phyloP scores from a whole-genome alignment of 2,329 filamentous ascomycete species.

The Penicillium occitanis region DNA sequence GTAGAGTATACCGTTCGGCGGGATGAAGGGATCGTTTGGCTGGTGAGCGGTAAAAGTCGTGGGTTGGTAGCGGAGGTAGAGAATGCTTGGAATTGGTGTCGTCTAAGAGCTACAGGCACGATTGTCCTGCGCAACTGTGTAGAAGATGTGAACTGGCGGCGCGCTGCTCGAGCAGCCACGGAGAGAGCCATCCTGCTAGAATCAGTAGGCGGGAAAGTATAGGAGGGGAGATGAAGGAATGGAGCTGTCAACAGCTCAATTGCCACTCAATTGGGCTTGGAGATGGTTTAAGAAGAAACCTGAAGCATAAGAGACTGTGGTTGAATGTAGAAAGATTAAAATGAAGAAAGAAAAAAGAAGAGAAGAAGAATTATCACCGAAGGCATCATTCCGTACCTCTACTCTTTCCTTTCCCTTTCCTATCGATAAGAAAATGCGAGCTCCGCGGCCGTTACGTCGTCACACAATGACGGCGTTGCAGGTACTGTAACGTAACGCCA shows the following conservation, averaged over 20 bases:
- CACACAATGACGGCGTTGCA: not conserved
- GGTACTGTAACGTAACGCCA: slow-evolving; percentile 11
- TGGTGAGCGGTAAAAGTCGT: slow-evolving; percentile 30
- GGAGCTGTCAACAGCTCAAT: slow-evolving; percentile 13
- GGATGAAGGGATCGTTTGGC: slow-evolving; percentile 26
- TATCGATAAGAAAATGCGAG: slow-evolving; percentile 16
- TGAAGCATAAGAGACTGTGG: slow-evolving; percentile 2
- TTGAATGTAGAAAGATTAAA: not conserved
- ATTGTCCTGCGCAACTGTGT: slow-evolving; percentile 10
- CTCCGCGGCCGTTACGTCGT: slow-evolving; percentile 12
- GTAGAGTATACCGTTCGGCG: slow-evolving; percentile 71
- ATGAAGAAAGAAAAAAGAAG: not conserved
- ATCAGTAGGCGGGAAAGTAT: slow-evolving; percentile 4
- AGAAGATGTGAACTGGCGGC: slow-evolving; percentile 12
- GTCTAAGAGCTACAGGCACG: slow-evolving; percentile 11
- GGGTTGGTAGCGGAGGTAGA: slow-evolving; percentile 25
- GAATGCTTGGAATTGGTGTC: slow-evolving; percentile 27
- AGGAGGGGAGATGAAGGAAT: not conserved
- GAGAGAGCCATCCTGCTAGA: slow-evolving; percentile 19
- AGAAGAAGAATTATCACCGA: not conserved
- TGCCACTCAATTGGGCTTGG: slow-evolving; percentile 15
- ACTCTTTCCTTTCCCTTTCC: slow-evolving; percentile 2
- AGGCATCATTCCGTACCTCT: not conserved
- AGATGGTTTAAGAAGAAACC: not conserved
- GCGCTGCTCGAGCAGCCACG: slow-evolving; percentile 15